Evolutionary conservation across 1,284 basidiomycete genomes (phyloP).

Genomic region (Psilocybe mexicana): DNA sequence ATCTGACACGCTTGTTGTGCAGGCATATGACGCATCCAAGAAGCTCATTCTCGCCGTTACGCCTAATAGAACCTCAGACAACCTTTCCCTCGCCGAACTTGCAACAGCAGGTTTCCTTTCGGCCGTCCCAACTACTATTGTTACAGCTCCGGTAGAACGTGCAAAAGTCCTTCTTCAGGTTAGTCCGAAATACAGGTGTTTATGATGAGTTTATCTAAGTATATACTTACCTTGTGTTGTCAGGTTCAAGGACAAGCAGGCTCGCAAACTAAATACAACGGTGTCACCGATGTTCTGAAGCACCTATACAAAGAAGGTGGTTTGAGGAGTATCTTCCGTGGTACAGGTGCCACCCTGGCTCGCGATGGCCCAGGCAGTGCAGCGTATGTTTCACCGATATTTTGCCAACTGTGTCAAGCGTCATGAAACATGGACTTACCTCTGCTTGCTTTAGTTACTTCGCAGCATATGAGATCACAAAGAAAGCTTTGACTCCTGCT

Average conservation of each 20-base stretch:
- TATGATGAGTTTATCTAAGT: neutral
- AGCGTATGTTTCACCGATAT: slow-evolving; percentile 62
- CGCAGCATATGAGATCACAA: slow-evolving; percentile 94
- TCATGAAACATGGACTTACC: slow-evolving; percentile 4
- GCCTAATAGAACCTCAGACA: slow-evolving; percentile 65
- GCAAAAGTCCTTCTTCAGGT: slow-evolving; percentile 96
- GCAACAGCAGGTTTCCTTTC: slow-evolving; percentile 94
- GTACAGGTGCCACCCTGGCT: slow-evolving; percentile 88
- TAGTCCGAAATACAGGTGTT: slow-evolving; percentile 19
- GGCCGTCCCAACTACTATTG: slow-evolving; percentile 88
- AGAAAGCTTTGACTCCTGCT: slow-evolving; percentile 81
- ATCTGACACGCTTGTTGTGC: slow-evolving; percentile 4
- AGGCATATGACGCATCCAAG: slow-evolving; percentile 96
- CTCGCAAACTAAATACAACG: slow-evolving; percentile 77
- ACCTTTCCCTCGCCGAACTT: slow-evolving; percentile 80
- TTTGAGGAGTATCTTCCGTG: slow-evolving; percentile 89
- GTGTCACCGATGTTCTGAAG: slow-evolving; percentile 88
- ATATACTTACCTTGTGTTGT: slow-evolving; percentile 5
- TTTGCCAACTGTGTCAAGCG: neutral
- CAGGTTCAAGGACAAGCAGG: slow-evolving; percentile 90
- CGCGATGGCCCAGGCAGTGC: slow-evolving; percentile 97
- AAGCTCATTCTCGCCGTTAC: slow-evolving; percentile 77
- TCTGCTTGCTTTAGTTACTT: slow-evolving; percentile 72
- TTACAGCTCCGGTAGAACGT: slow-evolving; percentile 95
- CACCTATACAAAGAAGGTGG: slow-evolving; percentile 97